phyloP scores from a whole-genome alignment of 331 rosid genomes.

The Prunus yedoensis region DNA sequence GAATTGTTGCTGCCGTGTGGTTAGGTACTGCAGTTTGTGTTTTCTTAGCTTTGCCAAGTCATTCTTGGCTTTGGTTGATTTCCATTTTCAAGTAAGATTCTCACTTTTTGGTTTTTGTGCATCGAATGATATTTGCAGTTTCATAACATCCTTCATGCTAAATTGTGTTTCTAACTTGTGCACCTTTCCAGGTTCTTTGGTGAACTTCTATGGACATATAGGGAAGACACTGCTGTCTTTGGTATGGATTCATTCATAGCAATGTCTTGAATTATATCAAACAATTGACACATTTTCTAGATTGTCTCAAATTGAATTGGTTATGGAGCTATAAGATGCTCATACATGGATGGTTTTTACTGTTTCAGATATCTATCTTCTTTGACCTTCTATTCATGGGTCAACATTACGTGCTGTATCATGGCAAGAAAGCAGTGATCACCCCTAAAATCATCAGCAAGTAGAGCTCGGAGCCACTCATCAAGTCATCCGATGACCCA shows the following conservation, averaged over 20 bases:
- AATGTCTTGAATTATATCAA: not conserved
- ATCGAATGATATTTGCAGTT: slow-evolving; percentile 12
- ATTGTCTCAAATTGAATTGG: not conserved
- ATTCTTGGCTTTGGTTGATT: slow-evolving; percentile 86
- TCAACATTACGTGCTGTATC: slow-evolving; percentile 70
- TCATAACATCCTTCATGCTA: slow-evolving; percentile 15
- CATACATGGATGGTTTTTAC: not conserved
- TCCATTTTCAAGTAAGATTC: slow-evolving; percentile 59
- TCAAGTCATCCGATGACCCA: slow-evolving; percentile 38
- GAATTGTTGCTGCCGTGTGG: slow-evolving; percentile 61
- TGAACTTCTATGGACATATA: slow-evolving; percentile 73
- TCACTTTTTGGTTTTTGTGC: not conserved
- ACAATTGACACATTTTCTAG: not conserved
- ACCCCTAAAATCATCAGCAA: slow-evolving; percentile 32
- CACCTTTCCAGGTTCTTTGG: slow-evolving; percentile 70
- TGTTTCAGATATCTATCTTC: slow-evolving; percentile 59
- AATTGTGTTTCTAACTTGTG: slow-evolving; percentile 14
- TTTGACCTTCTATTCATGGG: slow-evolving; percentile 68
- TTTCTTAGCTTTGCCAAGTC: slow-evolving; percentile 60
- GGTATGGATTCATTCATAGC: slow-evolving; percentile 42
- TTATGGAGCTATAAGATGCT: not conserved
- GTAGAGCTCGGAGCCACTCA: slow-evolving; percentile 46
- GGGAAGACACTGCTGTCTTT: slow-evolving; percentile 73
- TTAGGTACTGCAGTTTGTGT: slow-evolving; percentile 67
- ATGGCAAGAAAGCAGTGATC: slow-evolving; percentile 23